These are phyloP conservation scores for Hanseniaspora jakobsenii DNA, from an alignment of 805 yeast species.

Conservation along the genomic window DNA sequence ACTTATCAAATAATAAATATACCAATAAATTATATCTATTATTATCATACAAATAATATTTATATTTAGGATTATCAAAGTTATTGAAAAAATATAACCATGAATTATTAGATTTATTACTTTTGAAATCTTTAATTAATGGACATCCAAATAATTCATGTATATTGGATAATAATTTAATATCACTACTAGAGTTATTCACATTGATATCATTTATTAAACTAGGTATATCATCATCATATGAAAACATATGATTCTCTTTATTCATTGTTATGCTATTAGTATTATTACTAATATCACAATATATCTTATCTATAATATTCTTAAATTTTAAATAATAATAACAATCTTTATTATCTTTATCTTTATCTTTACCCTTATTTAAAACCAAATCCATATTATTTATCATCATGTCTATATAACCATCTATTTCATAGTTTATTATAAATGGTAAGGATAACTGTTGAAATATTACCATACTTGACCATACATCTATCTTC, in stretches of 20 bases:
- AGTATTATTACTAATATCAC: too few species aligned
- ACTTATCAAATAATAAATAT: background rate
- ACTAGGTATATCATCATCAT: background rate
- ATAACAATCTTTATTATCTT: too few species aligned
- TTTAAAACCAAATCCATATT: too few species aligned
- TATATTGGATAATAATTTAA: background rate
- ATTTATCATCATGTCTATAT: background rate
- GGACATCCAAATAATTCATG: conserved; percentile 13
- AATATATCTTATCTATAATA: too few species aligned
- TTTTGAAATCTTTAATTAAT: background rate
- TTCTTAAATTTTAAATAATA: too few species aligned
- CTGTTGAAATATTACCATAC: conserved; percentile 34
- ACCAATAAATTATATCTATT: background rate
- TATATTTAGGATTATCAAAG: background rate
- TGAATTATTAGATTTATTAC: background rate
- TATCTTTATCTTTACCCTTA: too few species aligned
- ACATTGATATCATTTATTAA: background rate
- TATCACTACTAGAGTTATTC: conserved; percentile 6
- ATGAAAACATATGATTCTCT: too few species aligned
- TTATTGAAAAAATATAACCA: conserved; percentile 13
- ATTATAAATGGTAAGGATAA: conserved; percentile 1
- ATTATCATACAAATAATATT: background rate
- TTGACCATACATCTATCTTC: conserved; percentile 62
- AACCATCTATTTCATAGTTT: background rate
- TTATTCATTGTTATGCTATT: too few species aligned